These are phyloP conservation scores for Colletotrichum godetiae DNA, from an alignment of 2,329 filamentous ascomycete genomes.

Conservation along the genomic window DNA sequence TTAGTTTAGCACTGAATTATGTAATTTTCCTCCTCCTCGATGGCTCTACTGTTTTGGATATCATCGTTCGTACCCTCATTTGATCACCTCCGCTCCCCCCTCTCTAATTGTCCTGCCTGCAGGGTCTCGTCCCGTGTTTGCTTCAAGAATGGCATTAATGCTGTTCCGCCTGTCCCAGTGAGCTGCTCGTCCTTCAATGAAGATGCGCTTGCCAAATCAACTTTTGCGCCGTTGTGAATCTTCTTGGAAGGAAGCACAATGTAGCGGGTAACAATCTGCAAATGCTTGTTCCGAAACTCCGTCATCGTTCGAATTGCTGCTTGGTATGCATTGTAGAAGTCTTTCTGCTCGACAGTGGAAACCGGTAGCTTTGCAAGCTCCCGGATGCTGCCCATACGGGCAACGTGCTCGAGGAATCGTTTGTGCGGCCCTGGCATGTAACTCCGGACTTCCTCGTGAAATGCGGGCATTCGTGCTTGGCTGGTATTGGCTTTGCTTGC, in stretches of 20 bases:
- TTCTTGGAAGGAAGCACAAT: conserved; percentile 82
- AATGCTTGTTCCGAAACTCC: conserved; percentile 84
- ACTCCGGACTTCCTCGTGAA: conserved; percentile 76
- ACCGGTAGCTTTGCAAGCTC: conserved; percentile 70
- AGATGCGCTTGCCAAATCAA: conserved; percentile 57
- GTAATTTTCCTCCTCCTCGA: not conserved
- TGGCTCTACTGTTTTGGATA: conserved; percentile 12
- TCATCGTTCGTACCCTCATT: not conserved
- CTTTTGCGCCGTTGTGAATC: conserved; percentile 42
- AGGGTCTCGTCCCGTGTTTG: conserved; percentile 87
- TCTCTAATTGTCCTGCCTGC: conserved; percentile 46
- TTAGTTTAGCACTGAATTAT: conserved; percentile 19
- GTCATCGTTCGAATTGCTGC: conserved; percentile 80
- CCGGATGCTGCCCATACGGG: conserved; percentile 78
- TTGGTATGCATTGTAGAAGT: conserved; percentile 67
- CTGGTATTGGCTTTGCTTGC: conserved; percentile 32
- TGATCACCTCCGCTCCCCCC: not conserved
- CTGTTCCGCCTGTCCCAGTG: conserved; percentile 88
- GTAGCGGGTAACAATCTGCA: conserved; percentile 90
- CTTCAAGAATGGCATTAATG: conserved; percentile 88
- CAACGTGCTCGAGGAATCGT: conserved; percentile 79
- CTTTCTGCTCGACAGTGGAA: conserved; percentile 61
- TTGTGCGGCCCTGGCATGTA: conserved; percentile 93
- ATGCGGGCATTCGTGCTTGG: conserved; percentile 46
- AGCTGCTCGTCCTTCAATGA: conserved; percentile 59